Evolutionary conservation across 2,329 filamentous ascomycete species (phyloP), one percentile per base, ranked within the genome.

Genomic region (Penicillium aurantiogriseum): DNA sequence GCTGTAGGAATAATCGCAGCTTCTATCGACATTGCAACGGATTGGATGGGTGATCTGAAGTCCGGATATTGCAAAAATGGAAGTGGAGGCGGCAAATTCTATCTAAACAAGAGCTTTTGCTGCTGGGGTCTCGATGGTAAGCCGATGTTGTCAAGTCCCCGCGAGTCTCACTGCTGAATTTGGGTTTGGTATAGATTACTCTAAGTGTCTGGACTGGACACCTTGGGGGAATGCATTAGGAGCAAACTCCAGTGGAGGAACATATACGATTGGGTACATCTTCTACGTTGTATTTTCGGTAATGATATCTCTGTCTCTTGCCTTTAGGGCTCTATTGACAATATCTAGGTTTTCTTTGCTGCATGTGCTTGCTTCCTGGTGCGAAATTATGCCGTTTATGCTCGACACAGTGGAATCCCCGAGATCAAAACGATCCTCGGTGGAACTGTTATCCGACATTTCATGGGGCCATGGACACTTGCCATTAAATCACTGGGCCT

Each of bases 391-490:
- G 91, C 91, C 25, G 81, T 89, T 5, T 91, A 96, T 75, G 93
- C 93, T 47, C 93, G 90, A 72, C 93, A 97, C 70, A 96, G 91
- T 72, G 93, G 93, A 76, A 97, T 99, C 66, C 92, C 93, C 6
- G 93, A 99, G 79, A 95, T 99, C 77, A 99, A 99, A 80, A 97
- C 92, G 3, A 85, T 99, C 9, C 79, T 99, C 53, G 93, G 93
- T 40, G 93, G 93, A 6, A 97, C 97, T 73, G 88, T 99, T 33
- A 97, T 99, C 60, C 84, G 88, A 59, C 85, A 88, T 58, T 96
- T 97, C 68, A 80, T 97, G 69, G 91, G 92, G 10, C 81, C 82
- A 33, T 97, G 92, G 92, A 97, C 93, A 1, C 79, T 97, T 70
- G 74, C 91, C 31, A 92, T 92, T 55, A 97, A 97, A 73, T 95